Evolutionary conservation across 345 rosid genomes (phyloP).

Genomic region (Odontarrhena argentea): DNA sequence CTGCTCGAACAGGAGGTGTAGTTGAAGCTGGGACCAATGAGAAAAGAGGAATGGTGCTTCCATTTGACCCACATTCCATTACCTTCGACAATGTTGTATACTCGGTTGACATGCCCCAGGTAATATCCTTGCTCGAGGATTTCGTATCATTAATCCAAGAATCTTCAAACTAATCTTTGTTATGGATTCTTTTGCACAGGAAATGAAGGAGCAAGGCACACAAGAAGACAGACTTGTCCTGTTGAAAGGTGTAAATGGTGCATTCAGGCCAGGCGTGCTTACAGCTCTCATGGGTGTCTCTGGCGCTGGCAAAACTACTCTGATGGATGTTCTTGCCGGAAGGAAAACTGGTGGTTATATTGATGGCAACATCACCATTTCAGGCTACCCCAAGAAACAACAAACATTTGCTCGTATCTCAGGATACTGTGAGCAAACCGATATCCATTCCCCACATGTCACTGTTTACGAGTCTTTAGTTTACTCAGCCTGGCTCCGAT

Average conservation of each 20-base stretch:
- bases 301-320: conserved; percentile 88
- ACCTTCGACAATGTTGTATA: conserved; percentile 60
- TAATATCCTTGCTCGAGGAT: conserved; percentile 33
- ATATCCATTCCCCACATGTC: conserved; percentile 78
- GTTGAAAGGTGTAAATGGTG: conserved; percentile 72
- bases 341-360: conserved; percentile 82
- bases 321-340: conserved; percentile 90
- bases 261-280: conserved; percentile 84
- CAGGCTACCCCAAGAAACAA: conserved; percentile 80
- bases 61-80: conserved; percentile 68
- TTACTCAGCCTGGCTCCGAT: conserved; percentile 78
- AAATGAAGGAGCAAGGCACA: conserved; percentile 62
- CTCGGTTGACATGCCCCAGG: conserved; percentile 84
- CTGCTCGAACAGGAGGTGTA: conserved; percentile 30
- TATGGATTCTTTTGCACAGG: conserved; percentile 30
- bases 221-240: conserved; percentile 62
- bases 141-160: conserved; percentile 11
- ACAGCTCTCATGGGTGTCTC: conserved; percentile 82
- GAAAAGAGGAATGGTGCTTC: conserved; percentile 74
- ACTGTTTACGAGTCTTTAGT: conserved; percentile 75
- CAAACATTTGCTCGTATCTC: conserved; percentile 81
- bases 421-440: conserved; percentile 80
- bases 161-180: conserved; percentile 17
- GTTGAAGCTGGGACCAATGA: conserved; percentile 29
- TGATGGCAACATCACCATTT: conserved; percentile 63